Base-by-base conservation (phyloP, 352 stramenopile genomes). In the Phytophthora europaea region DNA sequence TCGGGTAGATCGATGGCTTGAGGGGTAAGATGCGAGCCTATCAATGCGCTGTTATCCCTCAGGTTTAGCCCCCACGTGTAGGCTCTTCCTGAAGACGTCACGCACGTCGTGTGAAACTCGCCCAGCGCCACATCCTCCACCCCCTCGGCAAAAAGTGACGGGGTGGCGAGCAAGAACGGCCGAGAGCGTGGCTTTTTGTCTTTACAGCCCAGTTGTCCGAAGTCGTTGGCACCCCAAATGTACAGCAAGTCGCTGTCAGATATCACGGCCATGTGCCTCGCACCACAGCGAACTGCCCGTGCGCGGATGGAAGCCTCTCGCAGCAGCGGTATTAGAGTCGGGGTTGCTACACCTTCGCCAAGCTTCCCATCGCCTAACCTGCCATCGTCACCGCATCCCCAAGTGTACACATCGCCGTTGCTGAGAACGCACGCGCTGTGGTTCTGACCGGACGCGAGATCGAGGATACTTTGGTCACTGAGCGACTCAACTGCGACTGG, bases 181-280 rank as follows among this genome's bases (percentile, higher is more conserved):
- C 73, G 73, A 50, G 63, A 60, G 1, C 87, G 81, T 1, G 72
- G 33, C n/a, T 73, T 76, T 36, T 82, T 83, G 67, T 93, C 86
- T 16, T 83, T 87, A 23, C 81, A 81, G 13, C 89, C 89, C 26
- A 94, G 77, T 65, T 95, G 89, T 6, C 85, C 89, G 52, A 94
- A 94, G 52, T 95, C 85, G 57, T 94, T 95, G 0, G 85, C 87
- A 8, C 89, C 89, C 87, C 89, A 94, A 22, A 91, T 73, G 65
- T 92, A 94, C n/a, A 95, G 58, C 51, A 90, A 61, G 53, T 93
- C 85, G 10, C 57, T 69, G 55, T 93, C 85, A 16, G 86, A 93
- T 34, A 95, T 72, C 10, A 91, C 61, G 2, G 86, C 85, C 28
- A 89, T 93, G 75, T 94, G 84, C 18, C 85, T 80, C 2, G 79